Evolutionary conservation across 2,329 filamentous ascomycete species (phyloP).

Genomic region (Diaporthe batatas): DNA sequence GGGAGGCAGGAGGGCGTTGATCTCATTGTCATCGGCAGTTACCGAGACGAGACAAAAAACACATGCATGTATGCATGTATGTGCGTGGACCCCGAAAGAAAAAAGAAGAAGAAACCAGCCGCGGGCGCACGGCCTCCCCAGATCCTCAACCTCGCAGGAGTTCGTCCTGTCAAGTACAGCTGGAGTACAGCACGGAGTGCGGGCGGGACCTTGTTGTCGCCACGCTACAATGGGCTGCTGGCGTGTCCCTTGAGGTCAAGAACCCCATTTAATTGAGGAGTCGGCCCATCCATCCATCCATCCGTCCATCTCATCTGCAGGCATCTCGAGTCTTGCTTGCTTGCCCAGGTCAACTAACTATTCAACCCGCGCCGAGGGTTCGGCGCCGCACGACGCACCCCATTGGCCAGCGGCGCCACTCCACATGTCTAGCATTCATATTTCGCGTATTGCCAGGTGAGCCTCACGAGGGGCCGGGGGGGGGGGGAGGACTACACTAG

Average conservation of each 20-base stretch:
- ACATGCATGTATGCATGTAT: not conserved
- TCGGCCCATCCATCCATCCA: not conserved
- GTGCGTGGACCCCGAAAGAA: not conserved
- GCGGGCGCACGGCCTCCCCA: not conserved
- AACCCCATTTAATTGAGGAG: too few relatives aligned
- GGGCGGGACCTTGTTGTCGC: too few relatives aligned
- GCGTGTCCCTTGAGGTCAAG: not conserved
- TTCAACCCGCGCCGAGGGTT: not conserved
- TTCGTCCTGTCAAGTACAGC: not conserved
- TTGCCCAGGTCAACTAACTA: too few relatives aligned
- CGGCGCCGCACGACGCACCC: not conserved
- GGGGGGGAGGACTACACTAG: too few relatives aligned
- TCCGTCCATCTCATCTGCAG: not conserved
- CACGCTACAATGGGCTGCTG: not conserved
- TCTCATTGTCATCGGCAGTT: not conserved
- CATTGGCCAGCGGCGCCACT: constrained; percentile 13
- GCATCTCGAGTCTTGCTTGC: not conserved
- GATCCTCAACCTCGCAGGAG: not conserved
- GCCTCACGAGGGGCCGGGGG: not conserved
- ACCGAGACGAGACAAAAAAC: constrained; percentile 15
- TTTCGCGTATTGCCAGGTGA: constrained; percentile 17
- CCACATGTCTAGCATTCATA: constrained; percentile 26
- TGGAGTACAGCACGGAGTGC: too few relatives aligned
- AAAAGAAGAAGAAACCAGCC: too few relatives aligned
- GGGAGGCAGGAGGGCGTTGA: too few relatives aligned